Conservation (phyloP, 1,284 basidiomycete genomes). For the Malassezia sp. region DNA sequence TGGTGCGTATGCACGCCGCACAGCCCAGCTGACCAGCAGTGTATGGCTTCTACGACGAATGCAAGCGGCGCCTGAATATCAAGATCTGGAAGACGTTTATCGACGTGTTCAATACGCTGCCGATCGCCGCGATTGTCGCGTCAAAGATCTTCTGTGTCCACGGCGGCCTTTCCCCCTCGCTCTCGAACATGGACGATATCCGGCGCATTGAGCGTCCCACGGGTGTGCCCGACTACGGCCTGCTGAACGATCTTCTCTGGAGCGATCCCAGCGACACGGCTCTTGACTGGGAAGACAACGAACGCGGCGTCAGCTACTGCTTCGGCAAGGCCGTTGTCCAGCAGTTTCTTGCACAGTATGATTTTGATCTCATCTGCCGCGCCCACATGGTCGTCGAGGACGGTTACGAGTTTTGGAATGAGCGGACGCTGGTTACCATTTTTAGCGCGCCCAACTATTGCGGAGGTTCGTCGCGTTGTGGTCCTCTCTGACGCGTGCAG, state of each 20-base stretch:
- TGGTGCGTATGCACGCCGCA: too few species aligned
- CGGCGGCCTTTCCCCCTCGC: conserved; percentile 90
- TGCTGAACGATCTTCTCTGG: conserved; percentile 95
- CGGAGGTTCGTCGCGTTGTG: conserved; percentile 60
- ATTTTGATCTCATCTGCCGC: conserved; percentile 98
- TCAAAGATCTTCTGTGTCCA: conserved; percentile 99
- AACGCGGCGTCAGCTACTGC: conserved; percentile 98
- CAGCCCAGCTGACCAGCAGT: too few species aligned
- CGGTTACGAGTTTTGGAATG: conserved; percentile 99
- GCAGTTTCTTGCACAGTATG: conserved; percentile 69
- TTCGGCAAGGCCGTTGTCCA: conserved; percentile 97
- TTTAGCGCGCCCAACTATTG: conserved; percentile 91
- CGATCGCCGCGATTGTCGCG: conserved; percentile 95
- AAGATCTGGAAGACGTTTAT: conserved; percentile 99
- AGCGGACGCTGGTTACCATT: conserved; percentile 91
- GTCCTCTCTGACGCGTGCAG: conserved; percentile 48
- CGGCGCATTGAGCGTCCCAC: conserved; percentile 94
- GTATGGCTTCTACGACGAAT: conserved; percentile 99
- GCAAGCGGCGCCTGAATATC: conserved; percentile 97
- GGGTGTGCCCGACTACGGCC: conserved; percentile 97
- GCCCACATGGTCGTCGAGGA: conserved; percentile 98
- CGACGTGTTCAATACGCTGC: conserved; percentile 97
- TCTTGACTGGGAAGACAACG: conserved; percentile 98
- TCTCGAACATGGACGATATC: conserved; percentile 98
- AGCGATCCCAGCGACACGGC: conserved; percentile 97